Evolutionary conservation across 441 rosid species (phyloP).

Genomic region (Francoa sonchifolia): DNA sequence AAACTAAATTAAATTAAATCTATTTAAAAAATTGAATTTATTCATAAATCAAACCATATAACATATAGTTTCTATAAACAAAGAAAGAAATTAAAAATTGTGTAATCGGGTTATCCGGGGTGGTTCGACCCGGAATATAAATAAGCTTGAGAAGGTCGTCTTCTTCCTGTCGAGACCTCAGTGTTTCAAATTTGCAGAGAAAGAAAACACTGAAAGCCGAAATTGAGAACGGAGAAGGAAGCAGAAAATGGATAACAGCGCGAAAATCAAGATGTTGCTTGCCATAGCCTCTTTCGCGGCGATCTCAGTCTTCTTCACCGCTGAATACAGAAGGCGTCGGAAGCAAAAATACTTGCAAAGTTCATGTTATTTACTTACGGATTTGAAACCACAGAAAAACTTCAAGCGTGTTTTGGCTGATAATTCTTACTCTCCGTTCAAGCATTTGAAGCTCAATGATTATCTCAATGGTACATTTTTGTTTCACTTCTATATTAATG

Average conservation of each 20-base stretch:
- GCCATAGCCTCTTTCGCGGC: constrained; percentile 37
- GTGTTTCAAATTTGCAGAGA: no score
- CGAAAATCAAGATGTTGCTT: constrained; percentile 30
- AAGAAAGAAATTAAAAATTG: no score
- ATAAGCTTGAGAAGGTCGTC: no score
- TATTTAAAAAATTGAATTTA: no score
- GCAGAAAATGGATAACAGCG: constrained; percentile 22
- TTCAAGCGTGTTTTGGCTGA: constrained; percentile 79
- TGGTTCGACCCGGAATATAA: no score
- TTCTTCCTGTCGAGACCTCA: no score
- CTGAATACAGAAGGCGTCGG: constrained; percentile 29
- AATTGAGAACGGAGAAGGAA: no score
- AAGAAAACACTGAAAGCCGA: no score
- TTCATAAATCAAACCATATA: no score
- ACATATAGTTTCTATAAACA: no score
- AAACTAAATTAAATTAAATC: no score
- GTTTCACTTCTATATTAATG: neutral
- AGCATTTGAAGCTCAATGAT: constrained; percentile 33
- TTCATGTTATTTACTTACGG: constrained; percentile 53
- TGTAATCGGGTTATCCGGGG: no score
- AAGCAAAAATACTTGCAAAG: constrained; percentile 18
- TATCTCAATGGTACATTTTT: constrained; percentile 21
- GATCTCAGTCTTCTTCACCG: constrained; percentile 29
- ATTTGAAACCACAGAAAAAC: constrained; percentile 47
- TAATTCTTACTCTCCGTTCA: constrained; percentile 68